phyloP scores from a whole-genome alignment of 2,329 filamentous ascomycete species.

The Phoma sp. region DNA sequence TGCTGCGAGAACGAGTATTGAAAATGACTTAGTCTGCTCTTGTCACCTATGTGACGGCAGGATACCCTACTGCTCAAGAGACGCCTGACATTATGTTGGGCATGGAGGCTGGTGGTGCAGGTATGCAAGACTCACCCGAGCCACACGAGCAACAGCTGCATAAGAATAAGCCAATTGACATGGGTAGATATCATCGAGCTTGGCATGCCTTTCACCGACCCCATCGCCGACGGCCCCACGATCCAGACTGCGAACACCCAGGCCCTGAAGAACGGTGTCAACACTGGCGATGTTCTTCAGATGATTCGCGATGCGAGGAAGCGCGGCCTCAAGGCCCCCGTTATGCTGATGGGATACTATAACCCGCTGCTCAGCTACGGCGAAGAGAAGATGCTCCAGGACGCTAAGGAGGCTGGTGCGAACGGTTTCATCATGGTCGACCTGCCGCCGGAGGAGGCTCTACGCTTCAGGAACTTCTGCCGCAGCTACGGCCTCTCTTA shows the following conservation, averaged over 20 bases:
- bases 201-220: constrained; percentile 95
- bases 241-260: constrained; percentile 94
- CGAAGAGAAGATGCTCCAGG: constrained; percentile 84
- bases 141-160: constrained; percentile 1
- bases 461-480: constrained; percentile 88
- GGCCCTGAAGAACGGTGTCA: constrained; percentile 88
- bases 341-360: constrained; percentile 98
- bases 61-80: constrained; percentile 82
- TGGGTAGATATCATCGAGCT: constrained; percentile 87
- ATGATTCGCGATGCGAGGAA: constrained; percentile 84
- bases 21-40: constrained; percentile 71
- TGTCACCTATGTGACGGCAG: constrained; percentile 95
- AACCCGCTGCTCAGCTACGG: constrained; percentile 95
- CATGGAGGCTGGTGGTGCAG: constrained; percentile 91
- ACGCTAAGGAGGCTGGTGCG: constrained; percentile 83
- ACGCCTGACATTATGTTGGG: constrained; percentile 85
- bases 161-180: constrained; percentile 23
- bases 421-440: constrained; percentile 98
- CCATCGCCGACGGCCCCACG: constrained; percentile 95
- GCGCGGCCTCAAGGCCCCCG: constrained; percentile 78
- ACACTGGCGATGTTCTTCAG: constrained; percentile 76
- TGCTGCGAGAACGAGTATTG: constrained; percentile 5
- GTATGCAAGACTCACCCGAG: constrained; percentile 57
- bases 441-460: constrained; percentile 91
- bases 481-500: constrained; percentile 85